Percentiles rank a stretch among this genome's conserved stretches.
phyloP scores from a whole-genome alignment of 2,329 filamentous ascomycete genomes.

The Exophiala sp. region DNA sequence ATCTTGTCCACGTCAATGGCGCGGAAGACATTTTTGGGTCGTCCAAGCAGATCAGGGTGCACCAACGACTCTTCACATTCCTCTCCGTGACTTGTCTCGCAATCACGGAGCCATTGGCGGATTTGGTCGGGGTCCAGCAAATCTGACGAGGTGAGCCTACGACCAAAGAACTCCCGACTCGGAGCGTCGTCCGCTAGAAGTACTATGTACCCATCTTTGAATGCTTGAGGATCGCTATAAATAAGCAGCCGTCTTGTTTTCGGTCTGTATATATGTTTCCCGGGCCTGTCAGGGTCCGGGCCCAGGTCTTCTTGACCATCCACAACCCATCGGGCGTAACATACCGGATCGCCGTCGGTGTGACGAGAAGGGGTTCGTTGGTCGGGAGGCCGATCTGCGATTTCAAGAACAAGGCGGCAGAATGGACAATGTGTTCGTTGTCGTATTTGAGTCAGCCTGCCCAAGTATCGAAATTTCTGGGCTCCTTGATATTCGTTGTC shows the following conservation, averaged over 20 bases:
- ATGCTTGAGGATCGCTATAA: conserved; percentile 29
- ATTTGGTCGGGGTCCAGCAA: conserved; percentile 25
- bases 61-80: conserved; percentile 29
- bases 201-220: conserved; percentile 30
- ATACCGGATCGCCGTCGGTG: conserved; percentile 24
- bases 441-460: conserved; percentile 24
- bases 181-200: conserved; percentile 28
- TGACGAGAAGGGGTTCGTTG: conserved; percentile 24
- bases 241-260: conserved; percentile 26
- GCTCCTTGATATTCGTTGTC: conserved; percentile 19
- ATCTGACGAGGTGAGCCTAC: conserved; percentile 24
- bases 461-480: conserved; percentile 25
- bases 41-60: conserved; percentile 23
- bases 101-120: conserved; percentile 25
- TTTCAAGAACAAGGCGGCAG: conserved; percentile 27
- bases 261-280: conserved; percentile 20
- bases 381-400: conserved; percentile 27
- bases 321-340: conserved; percentile 28
- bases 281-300: conserved; percentile 17
- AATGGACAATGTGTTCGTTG: conserved; percentile 24
- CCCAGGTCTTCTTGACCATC: conserved; percentile 27
- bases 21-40: conserved; percentile 24
- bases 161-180: conserved; percentile 25
- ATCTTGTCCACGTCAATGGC: conserved; percentile 28
- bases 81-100: conserved; percentile 24